A percentile compares a stretch with the other conserved stretches of the same genome.
Evolutionary conservation across 805 yeast species (phyloP).

Genomic region (Wickerhamiella cacticola): DNA sequence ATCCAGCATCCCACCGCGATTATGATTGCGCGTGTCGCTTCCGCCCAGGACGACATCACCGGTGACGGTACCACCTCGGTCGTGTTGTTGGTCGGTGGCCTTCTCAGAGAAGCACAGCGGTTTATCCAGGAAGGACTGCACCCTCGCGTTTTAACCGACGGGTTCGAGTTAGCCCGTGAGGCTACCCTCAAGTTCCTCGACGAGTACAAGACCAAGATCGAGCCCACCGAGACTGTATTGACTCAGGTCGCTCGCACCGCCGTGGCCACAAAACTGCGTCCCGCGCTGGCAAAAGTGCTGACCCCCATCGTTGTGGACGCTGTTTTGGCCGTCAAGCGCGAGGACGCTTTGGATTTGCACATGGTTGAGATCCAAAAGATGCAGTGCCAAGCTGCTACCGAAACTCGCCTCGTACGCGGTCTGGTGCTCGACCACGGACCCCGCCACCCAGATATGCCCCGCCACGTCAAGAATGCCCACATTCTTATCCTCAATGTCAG

Average conservation of each 20-base stretch:
- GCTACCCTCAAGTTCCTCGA: constrained; percentile 61
- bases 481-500: constrained; percentile 86
- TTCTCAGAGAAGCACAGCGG: constrained; percentile 88
- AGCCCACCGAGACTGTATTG: constrained; percentile 73
- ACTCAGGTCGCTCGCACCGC: constrained; percentile 88
- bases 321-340: constrained; percentile 57
- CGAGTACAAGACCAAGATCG: constrained; percentile 43
- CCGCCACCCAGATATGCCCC: constrained; percentile 99
- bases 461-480: constrained; percentile 65
- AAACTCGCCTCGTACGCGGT: constrained; percentile 74
- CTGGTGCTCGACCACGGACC: constrained; percentile 96
- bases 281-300: constrained; percentile 63
- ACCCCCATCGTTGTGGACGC: constrained; percentile 96
- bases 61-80: constrained; percentile 99
- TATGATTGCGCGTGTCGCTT: constrained; percentile 87
- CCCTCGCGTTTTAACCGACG: constrained; percentile 88
- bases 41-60: constrained; percentile 98
- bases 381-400: constrained; percentile 83
- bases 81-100: constrained; percentile 84
- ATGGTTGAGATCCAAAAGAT: constrained; percentile 98
- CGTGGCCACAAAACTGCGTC: constrained; percentile 70
- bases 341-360: constrained; percentile 61
- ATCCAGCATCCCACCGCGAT: constrained; percentile 85
- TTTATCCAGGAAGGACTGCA: constrained; percentile 88
- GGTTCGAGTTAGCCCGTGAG: constrained; percentile 81